Percentiles rank a stretch among this genome's conserved stretches.
phyloP scores from a whole-genome alignment of 2,329 filamentous ascomycete genomes.

The Colletotrichum lupini region DNA sequence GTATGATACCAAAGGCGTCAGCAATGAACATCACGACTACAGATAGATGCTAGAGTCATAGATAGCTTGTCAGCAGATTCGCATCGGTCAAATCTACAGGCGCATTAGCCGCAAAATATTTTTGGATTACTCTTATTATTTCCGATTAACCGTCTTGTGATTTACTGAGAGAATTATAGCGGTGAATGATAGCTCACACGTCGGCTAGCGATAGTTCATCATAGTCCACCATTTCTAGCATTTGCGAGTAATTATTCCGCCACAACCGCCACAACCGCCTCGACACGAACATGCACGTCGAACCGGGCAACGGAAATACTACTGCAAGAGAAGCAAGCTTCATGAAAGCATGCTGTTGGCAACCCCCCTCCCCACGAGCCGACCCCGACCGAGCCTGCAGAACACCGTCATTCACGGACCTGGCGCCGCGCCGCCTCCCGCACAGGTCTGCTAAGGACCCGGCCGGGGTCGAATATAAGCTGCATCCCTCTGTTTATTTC shows the following conservation, averaged over 20 bases:
- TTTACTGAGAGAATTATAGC: not conserved
- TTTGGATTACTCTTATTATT: rapidly evolving
- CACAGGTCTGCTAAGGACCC: constrained; percentile 6
- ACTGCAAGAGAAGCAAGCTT: not conserved
- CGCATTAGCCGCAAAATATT: constrained; percentile 2
- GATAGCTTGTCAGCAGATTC: not conserved
- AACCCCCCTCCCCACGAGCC: not conserved
- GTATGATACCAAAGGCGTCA: constrained; percentile 31
- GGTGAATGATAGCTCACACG: not conserved
- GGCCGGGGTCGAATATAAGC: not conserved
- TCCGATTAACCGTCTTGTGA: not conserved
- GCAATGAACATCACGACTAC: constrained; percentile 6
- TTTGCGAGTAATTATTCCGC: not conserved
- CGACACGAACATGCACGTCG: not conserved
- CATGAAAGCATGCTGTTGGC: not conserved
- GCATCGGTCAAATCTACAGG: constrained; percentile 3
- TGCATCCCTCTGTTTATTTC: not conserved
- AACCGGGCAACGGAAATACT: not conserved
- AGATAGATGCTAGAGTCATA: not conserved
- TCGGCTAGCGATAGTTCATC: not conserved
- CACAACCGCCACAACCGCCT: not conserved
- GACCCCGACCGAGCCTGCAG: constrained; percentile 20
- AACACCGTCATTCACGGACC: constrained; percentile 16
- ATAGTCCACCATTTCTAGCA: no score
- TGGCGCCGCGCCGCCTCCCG: constrained; percentile 13